These are phyloP conservation scores for Epichloe aotearoae DNA, from an alignment of 2,329 filamentous ascomycete genomes.

Conservation along the genomic window DNA sequence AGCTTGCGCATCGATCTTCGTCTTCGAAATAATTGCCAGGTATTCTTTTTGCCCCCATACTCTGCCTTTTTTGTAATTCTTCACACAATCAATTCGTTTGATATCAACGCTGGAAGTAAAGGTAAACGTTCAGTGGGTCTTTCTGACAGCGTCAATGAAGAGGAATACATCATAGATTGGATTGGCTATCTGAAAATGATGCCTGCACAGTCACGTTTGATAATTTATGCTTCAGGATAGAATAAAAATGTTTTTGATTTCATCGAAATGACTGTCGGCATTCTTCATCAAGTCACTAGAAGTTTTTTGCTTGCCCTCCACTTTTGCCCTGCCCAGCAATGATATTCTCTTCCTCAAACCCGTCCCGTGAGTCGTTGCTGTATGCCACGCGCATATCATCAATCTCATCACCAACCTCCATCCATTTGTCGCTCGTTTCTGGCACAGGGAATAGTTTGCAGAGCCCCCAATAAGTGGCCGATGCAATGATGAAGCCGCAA, in stretches of 20 bases:
- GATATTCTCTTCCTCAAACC: constrained; percentile 24
- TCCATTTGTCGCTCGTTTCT: constrained; percentile 62
- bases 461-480: constrained; percentile 52
- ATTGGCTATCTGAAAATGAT: too few species aligned
- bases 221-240: background rate
- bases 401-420: constrained; percentile 57
- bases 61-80: too few species aligned
- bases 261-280: background rate
- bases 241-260: background rate
- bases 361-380: constrained; percentile 24
- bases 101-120: too few species aligned
- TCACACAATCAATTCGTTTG: too few species aligned
- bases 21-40: too few species aligned
- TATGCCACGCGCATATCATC: constrained; percentile 39
- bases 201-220: too few species aligned
- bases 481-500: constrained; percentile 62
- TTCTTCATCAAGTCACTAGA: constrained; percentile 5
- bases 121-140: too few species aligned
- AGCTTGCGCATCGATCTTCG: too few species aligned
- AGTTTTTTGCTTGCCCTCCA: constrained; percentile 3
- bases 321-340: background rate
- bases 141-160: too few species aligned
- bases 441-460: constrained; percentile 60
- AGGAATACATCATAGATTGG: too few species aligned
- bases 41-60: too few species aligned